Evolutionary conservation across 306 rosid genomes (phyloP), one percentile per base, ranked within the genome.

Genomic region (Luffa aegyptiaca): DNA sequence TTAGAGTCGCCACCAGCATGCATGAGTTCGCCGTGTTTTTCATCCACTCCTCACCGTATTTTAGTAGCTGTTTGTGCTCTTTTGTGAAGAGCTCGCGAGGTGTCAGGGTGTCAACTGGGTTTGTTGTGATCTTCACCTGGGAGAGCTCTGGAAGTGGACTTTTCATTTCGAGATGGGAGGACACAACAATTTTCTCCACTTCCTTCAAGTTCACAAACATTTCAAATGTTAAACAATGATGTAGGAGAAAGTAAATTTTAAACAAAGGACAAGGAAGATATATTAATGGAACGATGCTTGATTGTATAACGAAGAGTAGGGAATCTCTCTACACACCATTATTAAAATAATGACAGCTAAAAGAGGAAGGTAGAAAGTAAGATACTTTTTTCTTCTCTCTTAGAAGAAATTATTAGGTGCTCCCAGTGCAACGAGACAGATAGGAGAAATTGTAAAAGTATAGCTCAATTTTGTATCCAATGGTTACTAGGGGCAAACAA

Each of bases 121-220:
- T 8, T 8, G 0, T 42, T 17, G 0, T 42, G n/a, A 42, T 10
- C 31, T 69, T 5, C 16, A 42, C 36, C 0, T 44, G 21, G 6
- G 75, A 69, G 42, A 69, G 75, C 36, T 69, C 53, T 42, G 36
- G 18, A 42, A 42, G 4, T 26, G 17, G 17, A 10, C 72, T 1
- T 65, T 7, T 72, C 77, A 72, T 72, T 3, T 72, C 6, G 5
- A 48, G 77, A 72, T 72, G 26, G 59, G 77, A 72, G 21, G 77
- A 72, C 5, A 72, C 77, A 2, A 87, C 86, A 33, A 86, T 81
- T 78, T 81, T 90, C 78, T 86, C 80, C 7, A 90, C 90, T 81
- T 89, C 92, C 96, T 89, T 21, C 26, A 53, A 71, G 75, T 31
- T 56, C 36, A 81, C 20, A 17, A 13, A 75, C 16, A 37, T 61